A percentile compares a stretch with the other conserved stretches of the same genome.
These are phyloP conservation scores for Salix purpurea DNA, from an alignment of 345 rosid genomes.

Conservation along the genomic window DNA sequence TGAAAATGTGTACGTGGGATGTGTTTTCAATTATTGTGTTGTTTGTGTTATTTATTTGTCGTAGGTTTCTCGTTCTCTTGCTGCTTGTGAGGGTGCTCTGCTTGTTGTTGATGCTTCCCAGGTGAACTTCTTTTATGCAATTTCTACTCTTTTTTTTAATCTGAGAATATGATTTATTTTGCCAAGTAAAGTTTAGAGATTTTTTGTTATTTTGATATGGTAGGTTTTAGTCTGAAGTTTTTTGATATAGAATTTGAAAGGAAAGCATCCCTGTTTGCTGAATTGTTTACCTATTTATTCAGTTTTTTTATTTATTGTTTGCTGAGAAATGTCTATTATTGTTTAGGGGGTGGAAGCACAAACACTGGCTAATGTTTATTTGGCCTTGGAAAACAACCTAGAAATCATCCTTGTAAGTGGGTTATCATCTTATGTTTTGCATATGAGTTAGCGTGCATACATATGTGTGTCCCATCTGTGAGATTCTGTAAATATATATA, in stretches of 20 bases:
- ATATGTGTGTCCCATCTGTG: background rate
- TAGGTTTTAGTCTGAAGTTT: background rate
- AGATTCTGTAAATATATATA: background rate
- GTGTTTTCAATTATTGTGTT: background rate
- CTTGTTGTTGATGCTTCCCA: slow-evolving; percentile 99
- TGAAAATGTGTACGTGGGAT: background rate
- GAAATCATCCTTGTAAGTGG: slow-evolving; percentile 90
- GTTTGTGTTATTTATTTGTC: background rate
- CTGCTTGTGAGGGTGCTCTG: slow-evolving; percentile 99
- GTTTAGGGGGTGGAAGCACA: slow-evolving; percentile 97
- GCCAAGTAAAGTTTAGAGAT: background rate
- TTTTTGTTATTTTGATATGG: background rate
- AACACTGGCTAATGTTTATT: slow-evolving; percentile 88
- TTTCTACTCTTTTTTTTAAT: background rate
- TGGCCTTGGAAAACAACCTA: slow-evolving; percentile 93
- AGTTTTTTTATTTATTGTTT: background rate
- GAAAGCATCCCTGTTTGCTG: background rate
- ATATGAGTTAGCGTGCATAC: background rate
- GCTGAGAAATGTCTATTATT: background rate
- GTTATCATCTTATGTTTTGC: background rate
- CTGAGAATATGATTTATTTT: background rate
- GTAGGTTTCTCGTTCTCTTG: slow-evolving; percentile 97
- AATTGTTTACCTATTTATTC: background rate
- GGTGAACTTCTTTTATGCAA: slow-evolving; percentile 36
- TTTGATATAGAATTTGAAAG: background rate